Evolutionary conservation across 2,329 filamentous ascomycete genomes (phyloP).

Genomic region (Ascochyta rabiei): DNA sequence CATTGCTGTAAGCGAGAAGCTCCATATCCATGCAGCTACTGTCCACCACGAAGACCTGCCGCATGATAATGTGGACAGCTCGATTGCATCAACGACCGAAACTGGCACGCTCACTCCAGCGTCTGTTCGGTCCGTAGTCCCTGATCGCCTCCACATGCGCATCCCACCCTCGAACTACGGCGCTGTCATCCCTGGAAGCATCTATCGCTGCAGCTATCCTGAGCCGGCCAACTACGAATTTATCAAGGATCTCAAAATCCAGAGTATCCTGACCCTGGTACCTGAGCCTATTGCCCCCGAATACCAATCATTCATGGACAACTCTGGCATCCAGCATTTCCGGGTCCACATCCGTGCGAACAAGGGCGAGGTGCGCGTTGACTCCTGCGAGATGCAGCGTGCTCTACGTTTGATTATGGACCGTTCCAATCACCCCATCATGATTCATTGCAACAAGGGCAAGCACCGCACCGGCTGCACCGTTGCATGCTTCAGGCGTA

Average conservation of each 20-base stretch:
- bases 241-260: conserved; percentile 70
- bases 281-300: conserved; percentile 55
- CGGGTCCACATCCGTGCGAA: conserved; percentile 85
- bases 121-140: conserved; percentile 27
- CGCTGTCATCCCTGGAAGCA: conserved; percentile 69
- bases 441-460: conserved; percentile 93
- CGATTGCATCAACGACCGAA: conserved; percentile 12
- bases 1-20: conserved; percentile 27
- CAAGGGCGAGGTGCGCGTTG: conserved; percentile 66
- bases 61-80: conserved; percentile 16
- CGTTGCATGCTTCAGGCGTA: conserved; percentile 77
- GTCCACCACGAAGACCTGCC: conserved; percentile 43
- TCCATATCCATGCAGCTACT: conserved; percentile 37
- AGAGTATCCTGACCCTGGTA: conserved; percentile 74
- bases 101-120: conserved; percentile 28
- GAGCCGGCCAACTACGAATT: conserved; percentile 72
- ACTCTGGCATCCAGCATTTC: conserved; percentile 72
- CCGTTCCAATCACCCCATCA: conserved; percentile 74
- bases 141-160: conserved; percentile 46
- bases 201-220: conserved; percentile 86
- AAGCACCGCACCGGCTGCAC: conserved; percentile 92
- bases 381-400: conserved; percentile 63
- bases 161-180: conserved; percentile 76
- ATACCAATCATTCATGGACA: conserved; percentile 65
- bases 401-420: conserved; percentile 77